Evolutionary conservation across 208 protist genomes (phyloP).

Genomic region (Trypanosoma brucei): DNA sequence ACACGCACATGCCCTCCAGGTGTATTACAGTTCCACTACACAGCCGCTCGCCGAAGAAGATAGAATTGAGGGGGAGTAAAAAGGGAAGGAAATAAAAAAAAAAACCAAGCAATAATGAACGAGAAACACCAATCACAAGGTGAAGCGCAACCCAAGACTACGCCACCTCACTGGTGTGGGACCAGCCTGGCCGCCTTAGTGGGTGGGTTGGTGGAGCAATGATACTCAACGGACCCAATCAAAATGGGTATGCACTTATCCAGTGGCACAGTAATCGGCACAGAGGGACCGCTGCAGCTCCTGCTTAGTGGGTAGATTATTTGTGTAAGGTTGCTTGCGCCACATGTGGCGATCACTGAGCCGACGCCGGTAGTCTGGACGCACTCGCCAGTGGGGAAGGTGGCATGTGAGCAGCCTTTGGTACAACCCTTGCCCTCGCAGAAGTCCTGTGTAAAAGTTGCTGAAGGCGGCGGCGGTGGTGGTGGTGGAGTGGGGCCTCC

Average conservation of each 20-base stretch:
- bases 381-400: constrained; percentile 39
- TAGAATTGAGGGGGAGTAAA: too few species aligned
- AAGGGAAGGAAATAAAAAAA: too few species aligned
- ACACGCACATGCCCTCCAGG: too few species aligned
- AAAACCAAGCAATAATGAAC: too few species aligned
- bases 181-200: not conserved
- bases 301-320: constrained; percentile 22
- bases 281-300: constrained; percentile 32
- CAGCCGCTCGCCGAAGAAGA: too few species aligned
- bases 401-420: constrained; percentile 31
- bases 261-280: constrained; percentile 31
- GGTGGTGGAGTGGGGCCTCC: constrained; percentile 15
- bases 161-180: not conserved
- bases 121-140: too few species aligned
- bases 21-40: too few species aligned
- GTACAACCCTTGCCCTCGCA: not conserved
- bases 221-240: not conserved
- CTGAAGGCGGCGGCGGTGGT: constrained; percentile 11
- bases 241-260: not conserved
- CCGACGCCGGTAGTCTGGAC: constrained; percentile 24
- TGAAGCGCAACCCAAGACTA: too few species aligned
- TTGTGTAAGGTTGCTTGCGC: constrained; percentile 22
- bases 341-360: constrained; percentile 45
- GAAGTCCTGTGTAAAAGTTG: constrained; percentile 11
- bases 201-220: constrained; percentile 3